Evolutionary conservation across 2,329 filamentous ascomycete species (phyloP).

Genomic region (Claviceps digitariae): DNA sequence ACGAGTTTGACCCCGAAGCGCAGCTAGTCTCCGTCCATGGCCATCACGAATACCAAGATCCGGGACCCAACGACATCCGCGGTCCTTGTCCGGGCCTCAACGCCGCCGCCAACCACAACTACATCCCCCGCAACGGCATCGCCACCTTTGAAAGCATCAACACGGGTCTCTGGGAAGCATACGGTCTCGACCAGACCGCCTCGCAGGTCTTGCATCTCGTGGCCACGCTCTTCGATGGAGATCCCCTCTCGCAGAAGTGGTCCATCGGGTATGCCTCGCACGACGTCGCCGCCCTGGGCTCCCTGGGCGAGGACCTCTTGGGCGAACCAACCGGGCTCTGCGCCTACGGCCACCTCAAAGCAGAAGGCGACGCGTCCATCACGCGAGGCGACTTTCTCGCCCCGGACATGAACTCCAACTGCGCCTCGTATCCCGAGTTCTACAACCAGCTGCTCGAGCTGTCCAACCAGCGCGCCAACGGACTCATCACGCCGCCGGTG

Average conservation of each 20-base stretch:
- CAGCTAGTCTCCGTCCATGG: constrained; percentile 1
- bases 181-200: constrained; percentile 3
- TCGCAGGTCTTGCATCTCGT: constrained; percentile 3
- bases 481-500: constrained; percentile 1
- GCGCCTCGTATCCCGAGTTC: constrained; percentile 1
- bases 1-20: background rate
- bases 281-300: constrained; percentile 2
- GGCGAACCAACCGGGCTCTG: constrained; percentile 4
- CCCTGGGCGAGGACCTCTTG: background rate
- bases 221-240: constrained; percentile 3
- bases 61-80: constrained; percentile 1
- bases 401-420: constrained; percentile 1
- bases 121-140: constrained; percentile 17
- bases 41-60: background rate
- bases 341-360: constrained; percentile 2
- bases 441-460: constrained; percentile 21
- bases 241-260: constrained; percentile 3
- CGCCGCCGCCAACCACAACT: constrained; percentile 21
- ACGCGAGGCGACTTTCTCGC: constrained; percentile 2
- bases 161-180: constrained; percentile 2
- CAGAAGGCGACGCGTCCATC: constrained; percentile 12
- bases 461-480: constrained; percentile 28
- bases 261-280: constrained; percentile 6
- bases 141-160: constrained; percentile 6
- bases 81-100: constrained; percentile 19